phyloP scores from a whole-genome alignment of 2,329 filamentous ascomycete genomes.

The Colletotrichum sojae region DNA sequence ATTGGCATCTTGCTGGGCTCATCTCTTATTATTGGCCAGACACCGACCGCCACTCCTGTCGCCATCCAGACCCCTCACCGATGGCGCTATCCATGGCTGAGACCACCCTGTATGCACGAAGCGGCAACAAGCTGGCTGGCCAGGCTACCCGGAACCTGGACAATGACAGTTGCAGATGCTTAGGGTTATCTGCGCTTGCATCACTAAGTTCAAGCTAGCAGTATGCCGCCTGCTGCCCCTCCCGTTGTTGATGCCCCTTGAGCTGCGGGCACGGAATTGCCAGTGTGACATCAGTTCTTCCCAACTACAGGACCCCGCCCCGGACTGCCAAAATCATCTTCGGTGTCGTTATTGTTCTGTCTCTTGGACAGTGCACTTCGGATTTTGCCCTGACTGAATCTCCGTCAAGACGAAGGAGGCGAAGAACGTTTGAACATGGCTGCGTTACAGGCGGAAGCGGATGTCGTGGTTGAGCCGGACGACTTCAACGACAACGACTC shows the following conservation, averaged over 20 bases:
- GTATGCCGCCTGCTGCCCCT: neutral
- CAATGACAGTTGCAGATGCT: neutral
- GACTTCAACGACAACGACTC: conserved; percentile 38
- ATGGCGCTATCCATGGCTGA: neutral
- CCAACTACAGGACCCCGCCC: conserved; percentile 12
- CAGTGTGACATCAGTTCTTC: conserved; percentile 5
- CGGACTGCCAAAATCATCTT: neutral
- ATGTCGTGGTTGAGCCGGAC: conserved; percentile 35
- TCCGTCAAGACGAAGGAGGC: too few relatives aligned
- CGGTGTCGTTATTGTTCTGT: neutral
- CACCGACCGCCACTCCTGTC: conserved; percentile 9
- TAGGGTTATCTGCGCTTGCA: neutral
- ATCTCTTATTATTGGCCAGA: neutral
- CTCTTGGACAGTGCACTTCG: neutral
- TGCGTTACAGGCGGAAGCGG: neutral
- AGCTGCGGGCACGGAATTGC: neutral
- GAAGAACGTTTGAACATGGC: neutral
- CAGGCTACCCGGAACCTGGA: conserved; percentile 14
- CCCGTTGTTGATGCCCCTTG: neutral
- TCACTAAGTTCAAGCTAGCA: too few relatives aligned
- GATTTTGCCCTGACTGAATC: too few relatives aligned
- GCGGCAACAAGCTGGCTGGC: neutral
- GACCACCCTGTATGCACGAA: too few relatives aligned
- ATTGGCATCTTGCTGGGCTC: neutral
- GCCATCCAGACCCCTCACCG: neutral